Evolutionary conservation across 2,329 filamentous ascomycete genomes (phyloP).

Genomic region (Xylaria polymorpha): DNA sequence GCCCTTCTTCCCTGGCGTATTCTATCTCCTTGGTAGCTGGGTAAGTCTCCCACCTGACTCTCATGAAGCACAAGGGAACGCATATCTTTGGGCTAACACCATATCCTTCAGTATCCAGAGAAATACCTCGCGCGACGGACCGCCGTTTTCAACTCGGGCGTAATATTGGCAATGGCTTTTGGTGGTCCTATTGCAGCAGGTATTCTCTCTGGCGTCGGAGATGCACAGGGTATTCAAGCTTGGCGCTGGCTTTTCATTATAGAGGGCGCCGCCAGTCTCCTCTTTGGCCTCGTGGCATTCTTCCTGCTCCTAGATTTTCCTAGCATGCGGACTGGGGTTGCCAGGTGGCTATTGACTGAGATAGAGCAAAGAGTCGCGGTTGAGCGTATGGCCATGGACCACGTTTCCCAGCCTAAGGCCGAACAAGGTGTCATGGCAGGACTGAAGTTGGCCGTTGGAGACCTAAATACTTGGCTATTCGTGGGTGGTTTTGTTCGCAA

Average conservation of each 20-base stretch:
- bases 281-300: slow-evolving; percentile 70
- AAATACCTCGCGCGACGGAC: slow-evolving; percentile 40
- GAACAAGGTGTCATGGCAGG: slow-evolving; percentile 58
- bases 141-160: slow-evolving; percentile 53
- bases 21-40: slow-evolving; percentile 53
- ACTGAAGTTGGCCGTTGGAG: slow-evolving; percentile 60
- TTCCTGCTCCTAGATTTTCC: slow-evolving; percentile 54
- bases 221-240: slow-evolving; percentile 58
- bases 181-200: slow-evolving; percentile 70
- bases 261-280: slow-evolving; percentile 69
- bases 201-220: slow-evolving; percentile 66
- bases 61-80: no score
- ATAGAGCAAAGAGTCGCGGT: slow-evolving; percentile 62
- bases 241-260: slow-evolving; percentile 66
- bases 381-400: slow-evolving; percentile 62
- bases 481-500: slow-evolving; percentile 51
- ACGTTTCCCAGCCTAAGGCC: slow-evolving; percentile 55
- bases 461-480: slow-evolving; percentile 62
- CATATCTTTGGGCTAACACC: no score
- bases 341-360: slow-evolving; percentile 58
- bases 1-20: slow-evolving; percentile 61
- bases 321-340: slow-evolving; percentile 50
- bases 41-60: no score
- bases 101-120: no score
- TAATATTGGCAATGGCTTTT: slow-evolving; percentile 58